phyloP scores from a whole-genome alignment of 2,329 filamentous ascomycete species.

The Laburnicola sp. region DNA sequence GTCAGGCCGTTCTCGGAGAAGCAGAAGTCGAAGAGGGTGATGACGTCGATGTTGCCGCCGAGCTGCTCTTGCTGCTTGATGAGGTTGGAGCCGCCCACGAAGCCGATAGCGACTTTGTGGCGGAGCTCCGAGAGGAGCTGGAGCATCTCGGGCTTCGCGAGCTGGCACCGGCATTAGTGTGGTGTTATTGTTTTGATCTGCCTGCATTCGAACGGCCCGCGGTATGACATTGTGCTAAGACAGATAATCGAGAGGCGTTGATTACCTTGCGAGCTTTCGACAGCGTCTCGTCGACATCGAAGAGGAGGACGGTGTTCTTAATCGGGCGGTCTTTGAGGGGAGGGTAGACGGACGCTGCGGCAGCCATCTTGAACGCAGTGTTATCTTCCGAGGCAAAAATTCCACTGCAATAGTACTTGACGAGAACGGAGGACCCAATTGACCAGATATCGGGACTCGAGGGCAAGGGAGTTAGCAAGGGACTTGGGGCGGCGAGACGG shows the following conservation, averaged over 20 bases:
- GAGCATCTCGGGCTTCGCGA: conserved; percentile 79
- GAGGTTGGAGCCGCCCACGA: conserved; percentile 90
- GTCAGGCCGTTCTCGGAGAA: conserved; percentile 97
- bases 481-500: background rate
- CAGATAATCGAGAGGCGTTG: no score
- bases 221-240: no score
- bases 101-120: conserved; percentile 85
- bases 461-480: background rate
- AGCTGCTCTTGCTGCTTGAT: conserved; percentile 96
- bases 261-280: conserved; percentile 77
- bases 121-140: conserved; percentile 76
- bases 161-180: conserved; percentile 50
- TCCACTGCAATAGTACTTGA: background rate
- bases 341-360: conserved; percentile 60
- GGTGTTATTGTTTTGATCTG: no score
- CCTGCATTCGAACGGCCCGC: no score
- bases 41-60: conserved; percentile 70
- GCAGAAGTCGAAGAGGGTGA: conserved; percentile 91
- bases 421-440: background rate
- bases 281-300: conserved; percentile 94
- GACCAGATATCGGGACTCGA: no score
- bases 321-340: conserved; percentile 81
- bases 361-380: conserved; percentile 38
- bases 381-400: background rate
- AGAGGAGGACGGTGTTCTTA: conserved; percentile 91